These are phyloP conservation scores for Colletotrichum agaves DNA, from an alignment of 2,329 filamentous ascomycete genomes.

Conservation along the genomic window DNA sequence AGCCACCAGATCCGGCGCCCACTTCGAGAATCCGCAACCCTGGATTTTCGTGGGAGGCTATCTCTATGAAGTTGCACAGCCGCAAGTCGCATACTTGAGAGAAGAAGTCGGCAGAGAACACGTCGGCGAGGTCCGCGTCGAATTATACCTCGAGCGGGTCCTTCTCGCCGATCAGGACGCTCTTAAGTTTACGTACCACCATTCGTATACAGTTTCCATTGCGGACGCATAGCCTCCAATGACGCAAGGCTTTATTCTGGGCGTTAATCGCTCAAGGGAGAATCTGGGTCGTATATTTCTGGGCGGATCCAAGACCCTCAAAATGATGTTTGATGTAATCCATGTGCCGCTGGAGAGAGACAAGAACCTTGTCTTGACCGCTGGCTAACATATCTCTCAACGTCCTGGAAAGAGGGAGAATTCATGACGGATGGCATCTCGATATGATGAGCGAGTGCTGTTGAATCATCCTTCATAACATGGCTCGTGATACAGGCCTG, in stretches of 20 bases:
- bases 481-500: conserved; percentile 39
- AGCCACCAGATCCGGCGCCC: conserved; percentile 48
- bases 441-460: conserved; percentile 26
- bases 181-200: conserved; percentile 44
- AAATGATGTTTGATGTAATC: conserved; percentile 47
- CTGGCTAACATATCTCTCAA: not conserved
- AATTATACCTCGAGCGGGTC: conserved; percentile 51
- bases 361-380: conserved; percentile 26
- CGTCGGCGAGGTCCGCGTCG: conserved; percentile 45
- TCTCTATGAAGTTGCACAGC: conserved; percentile 37
- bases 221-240: conserved; percentile 43
- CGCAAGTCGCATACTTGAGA: conserved; percentile 39
- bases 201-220: conserved; percentile 46
- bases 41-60: conserved; percentile 44
- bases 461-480: conserved; percentile 41
- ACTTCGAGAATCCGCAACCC: conserved; percentile 49
- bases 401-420: not conserved
- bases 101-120: conserved; percentile 48
- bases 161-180: conserved; percentile 45
- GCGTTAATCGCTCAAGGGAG: conserved; percentile 40
- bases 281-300: not conserved
- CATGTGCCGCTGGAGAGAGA: conserved; percentile 42
- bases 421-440: conserved; percentile 3
- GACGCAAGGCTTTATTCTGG: conserved; percentile 43
- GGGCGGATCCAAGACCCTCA: conserved; percentile 34